Base-by-base conservation (phyloP, 495 filamentous ascomycete species). In the Podospora didyma region DNA sequence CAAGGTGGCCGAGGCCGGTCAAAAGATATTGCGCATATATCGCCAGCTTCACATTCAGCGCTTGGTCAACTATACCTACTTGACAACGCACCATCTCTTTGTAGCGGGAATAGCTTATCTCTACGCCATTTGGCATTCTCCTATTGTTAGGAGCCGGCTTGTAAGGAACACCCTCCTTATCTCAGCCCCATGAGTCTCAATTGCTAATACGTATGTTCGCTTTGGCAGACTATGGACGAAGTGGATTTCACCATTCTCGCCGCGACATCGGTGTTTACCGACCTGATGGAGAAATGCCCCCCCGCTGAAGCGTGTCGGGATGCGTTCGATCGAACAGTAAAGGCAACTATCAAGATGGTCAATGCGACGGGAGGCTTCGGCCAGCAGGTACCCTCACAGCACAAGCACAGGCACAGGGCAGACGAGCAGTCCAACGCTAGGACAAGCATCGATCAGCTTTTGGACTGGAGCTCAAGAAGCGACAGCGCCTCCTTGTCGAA, bases 71-170 rank as follows among this genome's bases (percentile, higher is more conserved):
- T 96, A 97, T 64, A 97, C 93, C 0, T 97, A 92, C 71, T 73
- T 97, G 48, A 90, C 93, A n/a, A 97, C 93, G 2, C 93, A 97
- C 68, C 93, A 97, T 71, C 79, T 97, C 17, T 97, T 97, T 71
- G 96, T 96, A 89, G 92, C 93, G 17, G 93, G 92, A 20, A 96
- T 97, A 49, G 94, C 93, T 4, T 97, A 96, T 69, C 81, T 97
- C 5, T 97, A 96, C 68, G 91, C 94, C 16, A 93, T 97, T 44
- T 97, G 93, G 93, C 94, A 97, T 68, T 96, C 93, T 7, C 84
- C 89, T 35, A 79, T 88, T 46, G 93, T 97, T 17, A 81, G 92
- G 60, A 91, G 86, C 68, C 84, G 86, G 37, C 74, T 96, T 67
- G 89, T 92, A 81, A 74, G 88, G 72, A 31, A 31, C 26, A n/a